phyloP scores from a whole-genome alignment of 1,139 yeast genomes.

The Hanseniaspora sp. region DNA sequence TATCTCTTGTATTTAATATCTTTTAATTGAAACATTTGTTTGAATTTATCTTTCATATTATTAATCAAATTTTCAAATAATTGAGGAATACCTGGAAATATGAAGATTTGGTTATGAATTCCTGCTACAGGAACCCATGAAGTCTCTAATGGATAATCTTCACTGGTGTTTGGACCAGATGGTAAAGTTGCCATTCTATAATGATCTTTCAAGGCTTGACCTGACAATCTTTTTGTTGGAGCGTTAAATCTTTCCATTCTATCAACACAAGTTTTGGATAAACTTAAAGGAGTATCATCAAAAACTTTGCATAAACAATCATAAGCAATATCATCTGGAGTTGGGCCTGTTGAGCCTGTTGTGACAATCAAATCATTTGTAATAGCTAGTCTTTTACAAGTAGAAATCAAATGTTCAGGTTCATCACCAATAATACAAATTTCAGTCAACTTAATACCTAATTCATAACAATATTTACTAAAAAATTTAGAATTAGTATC shows the following conservation, averaged over 20 bases:
- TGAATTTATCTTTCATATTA: conserved; percentile 29
- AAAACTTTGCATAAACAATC: conserved; percentile 57
- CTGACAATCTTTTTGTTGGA: conserved; percentile 33
- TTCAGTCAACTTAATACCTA: conserved; percentile 54
- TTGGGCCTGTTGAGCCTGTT: conserved; percentile 77
- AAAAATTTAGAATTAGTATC: conserved; percentile 69
- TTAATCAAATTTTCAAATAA: conserved; percentile 49
- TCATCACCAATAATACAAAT: conserved; percentile 73
- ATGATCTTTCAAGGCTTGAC: conserved; percentile 47
- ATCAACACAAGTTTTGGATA: conserved; percentile 48
- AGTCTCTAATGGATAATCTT: conserved; percentile 42
- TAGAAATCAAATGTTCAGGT: conserved; percentile 47
- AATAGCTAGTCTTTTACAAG: conserved; percentile 39
- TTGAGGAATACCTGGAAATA: conserved; percentile 76
- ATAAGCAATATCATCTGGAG: conserved; percentile 83
- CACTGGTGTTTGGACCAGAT: conserved; percentile 38
- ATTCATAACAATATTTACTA: conserved; percentile 55
- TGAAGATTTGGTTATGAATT: conserved; percentile 48
- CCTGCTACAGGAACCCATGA: conserved; percentile 80
- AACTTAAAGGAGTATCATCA: conserved; percentile 35
- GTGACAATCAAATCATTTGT: conserved; percentile 63
- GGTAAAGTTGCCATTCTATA: conserved; percentile 76
- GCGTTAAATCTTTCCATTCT: conserved; percentile 46
- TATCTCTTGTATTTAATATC: conserved; percentile 34
- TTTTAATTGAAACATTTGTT: conserved; percentile 21